Evolutionary conservation across 2,329 filamentous ascomycete species (phyloP), one percentile per base, ranked within the genome.

Genomic region (Cyphellophora attinorum): DNA sequence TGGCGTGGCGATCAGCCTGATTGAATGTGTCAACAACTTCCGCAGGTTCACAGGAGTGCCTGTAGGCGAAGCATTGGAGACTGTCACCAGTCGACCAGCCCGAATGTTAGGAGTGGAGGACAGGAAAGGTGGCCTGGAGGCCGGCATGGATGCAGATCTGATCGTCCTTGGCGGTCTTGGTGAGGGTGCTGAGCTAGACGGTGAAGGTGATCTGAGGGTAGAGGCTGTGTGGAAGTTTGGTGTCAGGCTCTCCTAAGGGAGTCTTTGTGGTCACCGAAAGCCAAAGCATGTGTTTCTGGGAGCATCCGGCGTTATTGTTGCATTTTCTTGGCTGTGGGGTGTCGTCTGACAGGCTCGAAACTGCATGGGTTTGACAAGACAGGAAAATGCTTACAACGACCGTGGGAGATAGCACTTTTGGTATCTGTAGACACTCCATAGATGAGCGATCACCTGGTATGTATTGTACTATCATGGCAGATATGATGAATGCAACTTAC

Each of bases 141-240:
- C 68, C n/a, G 76, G 72, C 4, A 75, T 75, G 12, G 77, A 82
- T 54, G 78, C 76, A 5, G 78, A 81, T 55, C 54, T 89, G 31
- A 72, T 85, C 21, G 70, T 89, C 12, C 58, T 89, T 21, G 74
- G 73, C 4, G 55, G 60, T 14, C n/a, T n/a, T 25, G 58, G 53
- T 30, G 58, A 45, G 6, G 58, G 59, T 27, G 68, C 67, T 41
- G 21, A 8, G 21, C n/a, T n/a, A n/a, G n/a, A n/a, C n/a, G n/a
- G n/a, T n/a, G n/a, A n/a, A n/a, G n/a, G n/a, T n/a, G 68, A 65
- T 38, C 59, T 89, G 27, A 62, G 70, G 8, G 65, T 86, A n/a
- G 78, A 84, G 40, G 73, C 84, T 57, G 81, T 85, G 13, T 86
- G 81, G 81, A 86, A 86, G 59, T 85, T 85, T 62, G 81, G 82